A percentile compares a stretch with the other conserved stretches of the same genome.
phyloP scores from a whole-genome alignment of 176 grass and related monocot genomes.

The Olyra latifolia region DNA sequence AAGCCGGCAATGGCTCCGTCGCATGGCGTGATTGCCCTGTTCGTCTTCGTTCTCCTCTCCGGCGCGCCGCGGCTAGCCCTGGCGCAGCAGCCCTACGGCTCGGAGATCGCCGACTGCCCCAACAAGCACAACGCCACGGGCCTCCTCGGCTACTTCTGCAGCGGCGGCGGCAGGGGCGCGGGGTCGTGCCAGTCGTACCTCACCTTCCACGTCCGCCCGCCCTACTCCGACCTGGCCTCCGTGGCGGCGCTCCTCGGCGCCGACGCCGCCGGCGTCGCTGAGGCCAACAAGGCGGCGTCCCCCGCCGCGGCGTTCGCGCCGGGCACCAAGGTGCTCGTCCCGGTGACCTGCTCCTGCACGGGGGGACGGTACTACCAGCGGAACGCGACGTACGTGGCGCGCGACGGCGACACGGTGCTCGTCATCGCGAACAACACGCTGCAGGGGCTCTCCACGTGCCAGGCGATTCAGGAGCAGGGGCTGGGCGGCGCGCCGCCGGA shows the following conservation, averaged over 20 bases:
- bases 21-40: background rate
- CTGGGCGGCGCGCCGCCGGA: conserved; percentile 1
- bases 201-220: conserved; percentile 51
- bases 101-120: conserved; percentile 11
- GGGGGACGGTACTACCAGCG: conserved; percentile 46
- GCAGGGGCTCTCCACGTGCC: conserved; percentile 71
- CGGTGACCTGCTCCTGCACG: conserved; percentile 59
- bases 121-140: conserved; percentile 48
- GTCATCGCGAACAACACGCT: conserved; percentile 49
- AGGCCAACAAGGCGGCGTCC: background rate
- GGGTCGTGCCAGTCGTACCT: conserved; percentile 59
- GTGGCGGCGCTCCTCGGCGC: conserved; percentile 50
- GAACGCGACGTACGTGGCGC: conserved; percentile 48
- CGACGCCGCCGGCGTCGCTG: conserved; percentile 32
- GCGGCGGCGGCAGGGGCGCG: background rate
- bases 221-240: conserved; percentile 20
- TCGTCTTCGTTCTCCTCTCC: background rate
- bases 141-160: conserved; percentile 72
- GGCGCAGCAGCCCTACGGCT: conserved; percentile 59
- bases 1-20: background rate
- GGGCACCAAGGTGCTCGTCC: conserved; percentile 46
- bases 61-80: background rate
- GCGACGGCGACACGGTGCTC: conserved; percentile 12
- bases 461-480: conserved; percentile 51
- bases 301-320: background rate